Evolutionary conservation across 208 protist genomes (phyloP), one percentile per base, ranked within the genome.

Genomic region (Tritrichomonas musculus): DNA sequence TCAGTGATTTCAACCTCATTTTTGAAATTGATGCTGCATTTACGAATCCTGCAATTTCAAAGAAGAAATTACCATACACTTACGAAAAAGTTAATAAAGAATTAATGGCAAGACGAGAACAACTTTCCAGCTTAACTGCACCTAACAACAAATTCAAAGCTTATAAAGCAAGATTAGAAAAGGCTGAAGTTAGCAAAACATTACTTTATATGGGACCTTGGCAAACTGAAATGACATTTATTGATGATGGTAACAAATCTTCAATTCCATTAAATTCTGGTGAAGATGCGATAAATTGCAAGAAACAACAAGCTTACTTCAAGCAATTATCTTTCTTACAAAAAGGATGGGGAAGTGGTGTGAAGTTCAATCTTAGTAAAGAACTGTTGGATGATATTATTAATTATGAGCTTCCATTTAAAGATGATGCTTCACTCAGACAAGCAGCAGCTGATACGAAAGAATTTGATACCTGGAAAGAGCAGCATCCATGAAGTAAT

Each of bases 151-250:
- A 88, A 27, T 88, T 88, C 47, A 39, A 39, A 20, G 57, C 53
- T 8, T 88, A 88, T 20, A 88, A 88, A 33, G 27, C 77, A 17
- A 33, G 1, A 5, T 20, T 88, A 22, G 30, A 47, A 2, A 20
- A 39, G 2, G 0, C 0, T 13, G 8, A 25, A 33, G 0, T 3
- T 3, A 30, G 0, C 0, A 88, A 60, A 33, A 8, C 69, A 5
- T 9, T 44, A 33, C 27, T 20, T 5, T 88, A 53, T n/a, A 33
- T 88, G 47, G 77, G 77, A 47, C 77, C 77, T 22, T 88, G 77
- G 77, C 30, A 33, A 9, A 88, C 77, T 39, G 77, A 88, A 47
- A 88, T 88, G 77, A 57, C 77, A 57, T 88, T 88, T 49, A 57
- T 88, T 20, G 47, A 88, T 27, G 77, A 88, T 88, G 77, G 77